Conservation (phyloP, 371 early-diverging fungal genomes). For the Mucor plumbeus region DNA sequence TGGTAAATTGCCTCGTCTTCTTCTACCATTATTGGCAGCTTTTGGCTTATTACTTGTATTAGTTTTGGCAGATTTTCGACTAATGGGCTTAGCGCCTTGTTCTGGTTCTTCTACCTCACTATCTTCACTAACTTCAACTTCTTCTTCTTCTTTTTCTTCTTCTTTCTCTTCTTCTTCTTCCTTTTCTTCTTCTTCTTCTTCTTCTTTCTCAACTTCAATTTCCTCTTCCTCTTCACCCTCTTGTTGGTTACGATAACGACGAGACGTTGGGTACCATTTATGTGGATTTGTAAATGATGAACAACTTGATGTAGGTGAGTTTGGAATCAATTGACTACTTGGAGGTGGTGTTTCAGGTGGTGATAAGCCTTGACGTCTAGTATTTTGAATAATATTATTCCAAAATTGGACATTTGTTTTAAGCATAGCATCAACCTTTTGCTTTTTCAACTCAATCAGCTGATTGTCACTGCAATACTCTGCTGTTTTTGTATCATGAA, state of each 20-base stretch:
- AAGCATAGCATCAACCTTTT: constrained; percentile 30
- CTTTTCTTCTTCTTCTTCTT: neutral
- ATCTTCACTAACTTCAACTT: constrained; percentile 5
- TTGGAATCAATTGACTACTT: neutral
- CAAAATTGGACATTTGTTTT: constrained; percentile 28
- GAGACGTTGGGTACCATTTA: neutral
- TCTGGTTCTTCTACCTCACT: neutral
- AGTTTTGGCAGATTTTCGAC: constrained; percentile 3
- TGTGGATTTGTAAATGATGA: neutral
- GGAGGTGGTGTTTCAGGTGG: constrained; percentile 19
- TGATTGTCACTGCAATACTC: constrained; percentile 19
- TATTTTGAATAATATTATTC: constrained; percentile 22
- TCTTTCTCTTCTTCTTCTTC: neutral
- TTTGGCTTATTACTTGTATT: neutral
- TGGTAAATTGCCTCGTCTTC: constrained; percentile 57
- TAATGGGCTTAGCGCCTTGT: neutral
- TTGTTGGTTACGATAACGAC: neutral
- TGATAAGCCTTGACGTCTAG: constrained; percentile 13
- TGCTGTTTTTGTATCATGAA: constrained; percentile 24
- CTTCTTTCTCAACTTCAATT: neutral
- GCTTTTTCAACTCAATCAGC: constrained; percentile 23
- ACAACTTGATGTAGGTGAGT: neutral
- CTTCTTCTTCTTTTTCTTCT: constrained; percentile 5
- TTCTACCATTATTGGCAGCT: constrained; percentile 7
- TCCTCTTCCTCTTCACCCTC: neutral